A percentile compares a stretch with the other conserved stretches of the same genome.
Conservation (phyloP, 2,329 filamentous ascomycete genomes). For the Aspergillus ochraceus region DNA sequence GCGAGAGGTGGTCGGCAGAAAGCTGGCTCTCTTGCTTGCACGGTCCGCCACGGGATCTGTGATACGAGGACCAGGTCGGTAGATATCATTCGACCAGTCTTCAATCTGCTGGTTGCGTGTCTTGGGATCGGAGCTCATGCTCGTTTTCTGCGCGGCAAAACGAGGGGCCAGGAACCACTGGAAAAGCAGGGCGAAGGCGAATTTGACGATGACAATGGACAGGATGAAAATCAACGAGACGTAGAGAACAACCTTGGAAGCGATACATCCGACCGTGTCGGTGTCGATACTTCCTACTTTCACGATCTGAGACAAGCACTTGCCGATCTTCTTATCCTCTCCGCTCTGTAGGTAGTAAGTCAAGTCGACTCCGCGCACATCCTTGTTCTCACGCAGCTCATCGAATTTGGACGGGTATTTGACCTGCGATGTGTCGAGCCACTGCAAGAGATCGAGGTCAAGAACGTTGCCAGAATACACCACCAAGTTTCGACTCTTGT, state of each 20-base stretch:
- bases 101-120: conserved; percentile 92
- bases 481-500: conserved; percentile 82
- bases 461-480: conserved; percentile 94
- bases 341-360: conserved; percentile 82
- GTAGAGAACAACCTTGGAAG: conserved; percentile 94
- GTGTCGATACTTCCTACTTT: conserved; percentile 96
- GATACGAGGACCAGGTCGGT: conserved; percentile 81
- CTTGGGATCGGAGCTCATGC: conserved; percentile 75
- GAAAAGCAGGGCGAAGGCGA: conserved; percentile 84
- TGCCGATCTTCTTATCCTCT: conserved; percentile 75
- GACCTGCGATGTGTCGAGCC: conserved; percentile 85
- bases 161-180: conserved; percentile 92
- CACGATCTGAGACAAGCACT: conserved; percentile 90
- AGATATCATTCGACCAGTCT: conserved; percentile 97
- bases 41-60: conserved; percentile 70
- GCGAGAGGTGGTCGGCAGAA: conserved; percentile 89
- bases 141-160: conserved; percentile 83
- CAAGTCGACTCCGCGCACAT: conserved; percentile 79
- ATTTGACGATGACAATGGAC: conserved; percentile 81
- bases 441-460: conserved; percentile 81
- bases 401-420: conserved; percentile 74
- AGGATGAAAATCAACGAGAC: conserved; percentile 89
- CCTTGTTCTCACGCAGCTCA: conserved; percentile 69
- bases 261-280: conserved; percentile 94
- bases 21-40: conserved; percentile 77